Evolutionary conservation across 192 early-diverging fungal genomes (phyloP).

Genomic region (Coemansia sp.): DNA sequence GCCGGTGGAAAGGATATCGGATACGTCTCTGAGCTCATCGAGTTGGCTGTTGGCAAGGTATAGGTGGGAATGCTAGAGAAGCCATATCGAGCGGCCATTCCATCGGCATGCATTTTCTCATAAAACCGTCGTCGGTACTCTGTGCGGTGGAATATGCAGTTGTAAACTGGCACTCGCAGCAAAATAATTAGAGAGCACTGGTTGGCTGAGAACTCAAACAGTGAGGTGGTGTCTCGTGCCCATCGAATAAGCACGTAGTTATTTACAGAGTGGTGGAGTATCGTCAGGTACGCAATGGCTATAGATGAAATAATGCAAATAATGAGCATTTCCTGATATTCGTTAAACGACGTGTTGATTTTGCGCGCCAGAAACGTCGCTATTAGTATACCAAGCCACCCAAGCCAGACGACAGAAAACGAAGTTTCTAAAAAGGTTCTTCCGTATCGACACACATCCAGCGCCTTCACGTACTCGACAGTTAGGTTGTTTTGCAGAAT

Average conservation of each 20-base stretch:
- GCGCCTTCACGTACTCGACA: not conserved
- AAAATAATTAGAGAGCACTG: slow-evolving; percentile 28
- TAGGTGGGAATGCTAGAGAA: not conserved
- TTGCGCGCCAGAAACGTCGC: slow-evolving; percentile 25
- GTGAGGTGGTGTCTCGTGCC: slow-evolving; percentile 18
- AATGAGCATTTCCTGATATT: slow-evolving; percentile 40
- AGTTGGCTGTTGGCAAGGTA: not conserved
- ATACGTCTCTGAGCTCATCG: not conserved
- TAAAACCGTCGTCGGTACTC: slow-evolving; percentile 22
- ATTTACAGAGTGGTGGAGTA: slow-evolving; percentile 22
- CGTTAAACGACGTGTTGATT: slow-evolving; percentile 48
- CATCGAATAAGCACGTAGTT: slow-evolving; percentile 24
- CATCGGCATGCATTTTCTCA: slow-evolving; percentile 37
- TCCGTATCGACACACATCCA: slow-evolving; percentile 22
- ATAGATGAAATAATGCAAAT: slow-evolving; percentile 15
- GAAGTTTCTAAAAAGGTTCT: slow-evolving; percentile 19
- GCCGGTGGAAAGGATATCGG: not conserved
- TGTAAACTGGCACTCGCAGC: slow-evolving; percentile 23
- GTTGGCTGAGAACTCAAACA: slow-evolving; percentile 15
- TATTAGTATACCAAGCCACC: slow-evolving; percentile 12
- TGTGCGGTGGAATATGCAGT: slow-evolving; percentile 34
- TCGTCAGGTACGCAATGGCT: slow-evolving; percentile 21
- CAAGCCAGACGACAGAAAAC: slow-evolving; percentile 37
- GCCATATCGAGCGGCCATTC: slow-evolving; percentile 30
- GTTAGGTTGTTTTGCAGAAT: slow-evolving; percentile 14